Evolutionary conservation across 805 yeast genomes (phyloP).

Genomic region (Teunomyces gatunensis): DNA sequence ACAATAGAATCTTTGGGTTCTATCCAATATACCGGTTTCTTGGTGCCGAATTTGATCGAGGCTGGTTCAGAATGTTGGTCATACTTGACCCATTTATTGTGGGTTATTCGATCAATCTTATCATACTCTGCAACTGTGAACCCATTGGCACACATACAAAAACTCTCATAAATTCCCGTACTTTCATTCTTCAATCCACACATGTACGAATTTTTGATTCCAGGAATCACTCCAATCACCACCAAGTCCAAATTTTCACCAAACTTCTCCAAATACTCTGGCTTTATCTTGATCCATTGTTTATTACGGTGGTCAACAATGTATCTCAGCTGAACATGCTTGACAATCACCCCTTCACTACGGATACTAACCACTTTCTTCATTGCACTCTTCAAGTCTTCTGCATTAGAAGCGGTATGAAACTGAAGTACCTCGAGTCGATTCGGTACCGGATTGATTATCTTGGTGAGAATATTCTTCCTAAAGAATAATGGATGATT

Average conservation of each 20-base stretch:
- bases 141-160: constrained; percentile 85
- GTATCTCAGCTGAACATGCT: constrained; percentile 59
- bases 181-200: constrained; percentile 63
- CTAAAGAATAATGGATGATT: constrained; percentile 54
- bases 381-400: constrained; percentile 56
- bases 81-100: constrained; percentile 58
- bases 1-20: constrained; percentile 75
- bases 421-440: constrained; percentile 50
- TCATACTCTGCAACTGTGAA: constrained; percentile 62
- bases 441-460: constrained; percentile 45
- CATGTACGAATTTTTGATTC: constrained; percentile 66
- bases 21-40: constrained; percentile 73
- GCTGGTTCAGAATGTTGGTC: constrained; percentile 41
- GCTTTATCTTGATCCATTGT: constrained; percentile 87
- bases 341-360: constrained; percentile 82
- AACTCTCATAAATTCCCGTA: constrained; percentile 51
- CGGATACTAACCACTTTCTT: constrained; percentile 55
- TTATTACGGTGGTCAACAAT: constrained; percentile 56
- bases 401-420: constrained; percentile 39
- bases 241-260: constrained; percentile 83
- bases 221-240: constrained; percentile 75
- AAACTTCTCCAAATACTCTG: constrained; percentile 81
- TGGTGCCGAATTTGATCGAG: constrained; percentile 53
- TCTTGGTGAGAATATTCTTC: constrained; percentile 45
- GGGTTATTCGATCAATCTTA: constrained; percentile 53